A percentile compares a stretch with the other conserved stretches of the same genome.
Evolutionary conservation across 768 basidiomycete genomes (phyloP).

Genomic region (Agaricus subrufescens): DNA sequence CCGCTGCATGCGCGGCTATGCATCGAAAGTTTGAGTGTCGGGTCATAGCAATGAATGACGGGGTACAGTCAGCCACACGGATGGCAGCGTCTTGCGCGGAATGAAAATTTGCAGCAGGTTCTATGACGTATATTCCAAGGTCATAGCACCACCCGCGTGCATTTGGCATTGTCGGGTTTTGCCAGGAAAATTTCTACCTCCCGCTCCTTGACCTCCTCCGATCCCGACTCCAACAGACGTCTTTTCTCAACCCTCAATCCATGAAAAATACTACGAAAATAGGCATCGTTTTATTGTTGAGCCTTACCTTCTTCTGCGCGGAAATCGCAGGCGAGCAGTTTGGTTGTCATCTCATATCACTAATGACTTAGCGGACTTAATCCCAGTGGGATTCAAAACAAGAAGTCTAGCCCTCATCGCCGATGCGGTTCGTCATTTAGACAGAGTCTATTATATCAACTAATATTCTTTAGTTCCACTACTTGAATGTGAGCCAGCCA

Average conservation of each 20-base stretch:
- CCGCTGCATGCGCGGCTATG: neutral
- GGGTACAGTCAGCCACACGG: neutral
- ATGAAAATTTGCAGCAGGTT: neutral
- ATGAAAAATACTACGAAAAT: slow-evolving; percentile 48
- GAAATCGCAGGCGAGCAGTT: slow-evolving; percentile 39
- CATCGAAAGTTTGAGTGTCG: neutral
- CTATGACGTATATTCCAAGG: neutral
- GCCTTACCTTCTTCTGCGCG: slow-evolving; percentile 42
- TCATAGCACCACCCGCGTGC: too few relatives aligned
- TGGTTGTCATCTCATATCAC: neutral
- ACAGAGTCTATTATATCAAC: neutral
- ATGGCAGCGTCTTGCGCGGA: neutral
- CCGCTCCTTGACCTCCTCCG: too few relatives aligned
- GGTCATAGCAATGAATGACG: neutral
- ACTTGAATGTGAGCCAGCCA: slow-evolving; percentile 38
- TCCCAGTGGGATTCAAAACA: slow-evolving; percentile 48
- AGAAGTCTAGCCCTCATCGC: slow-evolving; percentile 52
- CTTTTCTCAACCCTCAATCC: neutral
- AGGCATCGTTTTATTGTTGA: slow-evolving; percentile 41
- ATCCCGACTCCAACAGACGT: neutral
- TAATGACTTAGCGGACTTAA: neutral
- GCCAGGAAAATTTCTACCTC: too few relatives aligned
- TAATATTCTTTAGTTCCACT: slow-evolving; percentile 40
- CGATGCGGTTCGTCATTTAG: slow-evolving; percentile 40
- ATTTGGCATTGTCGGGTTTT: too few relatives aligned